phyloP scores from a whole-genome alignment of 208 protist genomes.

The Acanthamoeba triangularis region DNA sequence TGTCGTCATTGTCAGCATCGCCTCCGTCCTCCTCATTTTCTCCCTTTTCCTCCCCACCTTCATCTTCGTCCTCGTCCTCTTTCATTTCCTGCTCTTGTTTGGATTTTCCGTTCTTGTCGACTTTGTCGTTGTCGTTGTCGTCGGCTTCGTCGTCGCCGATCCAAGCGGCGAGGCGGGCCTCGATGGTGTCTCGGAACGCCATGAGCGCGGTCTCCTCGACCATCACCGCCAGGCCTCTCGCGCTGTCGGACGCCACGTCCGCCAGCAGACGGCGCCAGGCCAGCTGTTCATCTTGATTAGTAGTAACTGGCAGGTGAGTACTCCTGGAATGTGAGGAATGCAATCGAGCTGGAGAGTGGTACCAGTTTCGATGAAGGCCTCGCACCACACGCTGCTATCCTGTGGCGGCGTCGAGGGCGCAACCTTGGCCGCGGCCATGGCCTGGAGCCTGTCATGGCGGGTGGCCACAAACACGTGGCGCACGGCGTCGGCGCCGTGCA shows the following conservation, averaged over 20 bases:
- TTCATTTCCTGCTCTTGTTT: too few relatives aligned
- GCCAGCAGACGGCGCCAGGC: neutral
- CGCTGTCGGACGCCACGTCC: neutral
- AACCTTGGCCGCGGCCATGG: too few relatives aligned
- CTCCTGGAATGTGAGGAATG: neutral
- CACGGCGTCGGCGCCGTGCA: neutral
- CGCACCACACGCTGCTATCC: neutral
- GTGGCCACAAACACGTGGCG: neutral
- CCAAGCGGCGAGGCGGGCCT: neutral
- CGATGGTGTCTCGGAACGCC: neutral
- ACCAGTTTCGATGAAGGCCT: neutral
- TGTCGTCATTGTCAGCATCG: neutral
- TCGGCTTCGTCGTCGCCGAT: neutral
- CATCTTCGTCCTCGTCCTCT: too few relatives aligned
- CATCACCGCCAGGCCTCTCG: neutral
- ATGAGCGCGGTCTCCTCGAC: neutral
- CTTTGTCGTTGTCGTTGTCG: neutral
- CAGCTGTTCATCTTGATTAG: neutral
- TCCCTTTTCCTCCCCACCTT: too few relatives aligned
- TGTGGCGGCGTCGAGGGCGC: neutral
- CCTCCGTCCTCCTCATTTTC: neutral
- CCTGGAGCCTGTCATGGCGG: neutral
- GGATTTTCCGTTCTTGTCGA: neutral
- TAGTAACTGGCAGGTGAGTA: neutral
- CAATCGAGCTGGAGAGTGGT: neutral